Evolutionary conservation across 805 yeast species (phyloP), one percentile per base, ranked within the genome.

Genomic region (Candida taoyuanica): DNA sequence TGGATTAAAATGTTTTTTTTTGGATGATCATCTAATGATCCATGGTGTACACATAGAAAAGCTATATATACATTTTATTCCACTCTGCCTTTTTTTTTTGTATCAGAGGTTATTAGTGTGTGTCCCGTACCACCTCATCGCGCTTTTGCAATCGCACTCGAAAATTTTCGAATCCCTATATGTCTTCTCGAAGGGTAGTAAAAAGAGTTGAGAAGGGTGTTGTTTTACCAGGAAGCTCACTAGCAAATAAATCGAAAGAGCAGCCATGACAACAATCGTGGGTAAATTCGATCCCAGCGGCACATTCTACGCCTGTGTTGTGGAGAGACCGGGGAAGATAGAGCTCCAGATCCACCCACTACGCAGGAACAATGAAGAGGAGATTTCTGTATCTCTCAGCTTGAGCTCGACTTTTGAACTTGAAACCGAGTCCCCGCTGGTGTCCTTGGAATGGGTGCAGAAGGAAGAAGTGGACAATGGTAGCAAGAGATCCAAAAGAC

Each of bases 321-420:
- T 67, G 5, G 61, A 70, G 21, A 69, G 71, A 33, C 62, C 62
- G 14, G 73, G 74, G 27, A 58, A 70, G 39, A 68, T 63, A 36
- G 76, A 73, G 53, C 62, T 74, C 15, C 72, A 64, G 48, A 61
- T 73, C 39, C 67, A 46, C 49, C 67, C 50, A 28, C 52, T 53
- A 29, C 50, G 46, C 36, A 44, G 31, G 17, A 39, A 39, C 25
- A 37, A 48, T n/a, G 42, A 43, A 5, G 49, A n/a, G n/a, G n/a
- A 50, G n/a, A 20, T 43, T 27, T 40, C 44, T 15, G 40, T 49
- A 20, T 40, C 46, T 7, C 47, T 45, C 17, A 36, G 59, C 7
- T 43, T 59, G 32, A 47, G 56, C 20, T 53, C 58, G 5, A 57
- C 58, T 21, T 60, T 67, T 38, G 76, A 70, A 48, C 59, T 74